Evolutionary conservation across 345 rosid genomes (phyloP).

Genomic region (Hibiscus mutabilis): DNA sequence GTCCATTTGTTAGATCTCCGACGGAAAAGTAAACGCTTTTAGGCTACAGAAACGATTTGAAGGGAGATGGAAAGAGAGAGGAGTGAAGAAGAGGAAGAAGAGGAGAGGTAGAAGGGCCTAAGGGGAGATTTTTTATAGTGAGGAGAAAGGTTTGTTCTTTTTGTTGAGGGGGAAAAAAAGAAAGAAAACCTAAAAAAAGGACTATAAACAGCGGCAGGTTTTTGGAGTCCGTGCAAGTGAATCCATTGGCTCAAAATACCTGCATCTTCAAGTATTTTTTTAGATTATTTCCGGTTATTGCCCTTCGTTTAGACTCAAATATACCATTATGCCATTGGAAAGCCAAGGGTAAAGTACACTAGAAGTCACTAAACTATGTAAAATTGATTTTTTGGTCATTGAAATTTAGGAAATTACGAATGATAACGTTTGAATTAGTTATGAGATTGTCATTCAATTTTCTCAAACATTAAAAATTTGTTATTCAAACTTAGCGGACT

Average conservation of each 20-base stretch:
- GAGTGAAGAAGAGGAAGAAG: neutral
- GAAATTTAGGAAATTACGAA: too few species aligned
- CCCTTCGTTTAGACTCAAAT: neutral
- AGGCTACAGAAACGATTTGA: neutral
- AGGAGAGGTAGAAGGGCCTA: neutral
- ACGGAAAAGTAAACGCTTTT: neutral
- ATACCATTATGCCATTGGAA: constrained; percentile 6
- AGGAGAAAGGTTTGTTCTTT: constrained; percentile 12
- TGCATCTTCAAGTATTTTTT: constrained; percentile 11
- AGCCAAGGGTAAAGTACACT: too few species aligned
- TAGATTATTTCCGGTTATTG: neutral
- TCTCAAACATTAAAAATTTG: too few species aligned
- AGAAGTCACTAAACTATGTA: too few species aligned
- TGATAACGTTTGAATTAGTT: too few species aligned
- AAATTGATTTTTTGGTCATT: too few species aligned
- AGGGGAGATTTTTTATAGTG: constrained; percentile 22
- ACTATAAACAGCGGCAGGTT: constrained; percentile 31
- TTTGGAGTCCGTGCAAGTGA: constrained; percentile 29
- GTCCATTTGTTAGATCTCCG: constrained; percentile 27
- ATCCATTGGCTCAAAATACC: constrained; percentile 39
- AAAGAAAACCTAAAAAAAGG: neutral
- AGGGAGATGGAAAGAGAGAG: neutral
- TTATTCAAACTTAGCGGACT: too few species aligned
- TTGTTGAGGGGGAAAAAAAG: constrained; percentile 7
- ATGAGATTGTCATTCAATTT: too few species aligned